Conservation (phyloP, 2,329 filamentous ascomycete genomes). For the Leptographium lundbergii region DNA sequence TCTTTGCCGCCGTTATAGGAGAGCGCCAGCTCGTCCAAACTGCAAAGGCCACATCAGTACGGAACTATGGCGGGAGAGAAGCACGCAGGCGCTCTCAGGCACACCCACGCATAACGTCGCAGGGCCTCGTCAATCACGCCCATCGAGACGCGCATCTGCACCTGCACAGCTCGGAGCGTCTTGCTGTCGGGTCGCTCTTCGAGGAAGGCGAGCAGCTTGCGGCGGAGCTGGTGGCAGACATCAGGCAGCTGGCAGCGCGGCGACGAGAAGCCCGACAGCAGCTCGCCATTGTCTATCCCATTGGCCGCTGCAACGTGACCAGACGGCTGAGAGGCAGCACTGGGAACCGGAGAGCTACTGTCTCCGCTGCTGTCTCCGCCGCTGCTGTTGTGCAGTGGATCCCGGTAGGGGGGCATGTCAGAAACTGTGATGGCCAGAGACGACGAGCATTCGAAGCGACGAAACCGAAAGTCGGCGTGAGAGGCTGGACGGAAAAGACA, state of each 20-base stretch:
- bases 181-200: conserved; percentile 41
- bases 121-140: conserved; percentile 65
- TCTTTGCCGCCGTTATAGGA: conserved; percentile 98
- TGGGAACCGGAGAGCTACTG: not conserved
- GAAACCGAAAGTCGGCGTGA: not conserved
- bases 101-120: conserved; percentile 56
- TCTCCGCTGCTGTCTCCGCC: not conserved
- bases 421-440: not conserved
- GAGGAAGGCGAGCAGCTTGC: conserved; percentile 54
- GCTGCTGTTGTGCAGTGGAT: not conserved
- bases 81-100: too few relatives aligned
- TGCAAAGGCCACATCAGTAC: conserved; percentile 20
- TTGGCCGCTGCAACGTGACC: not conserved
- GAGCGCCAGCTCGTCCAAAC: conserved; percentile 66
- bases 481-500: not conserved
- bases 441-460: not conserved
- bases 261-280: not conserved
- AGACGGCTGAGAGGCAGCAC: not conserved
- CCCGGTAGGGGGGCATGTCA: not conserved
- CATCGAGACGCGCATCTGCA: conserved; percentile 61
- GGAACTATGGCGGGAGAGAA: not conserved
- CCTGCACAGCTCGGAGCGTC: conserved; percentile 52
- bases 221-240: conserved; percentile 40
- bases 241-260: conserved; percentile 13
- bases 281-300: not conserved